phyloP scores from a whole-genome alignment of 1,284 basidiomycete genomes.

The Crocinoboletus sp. region DNA sequence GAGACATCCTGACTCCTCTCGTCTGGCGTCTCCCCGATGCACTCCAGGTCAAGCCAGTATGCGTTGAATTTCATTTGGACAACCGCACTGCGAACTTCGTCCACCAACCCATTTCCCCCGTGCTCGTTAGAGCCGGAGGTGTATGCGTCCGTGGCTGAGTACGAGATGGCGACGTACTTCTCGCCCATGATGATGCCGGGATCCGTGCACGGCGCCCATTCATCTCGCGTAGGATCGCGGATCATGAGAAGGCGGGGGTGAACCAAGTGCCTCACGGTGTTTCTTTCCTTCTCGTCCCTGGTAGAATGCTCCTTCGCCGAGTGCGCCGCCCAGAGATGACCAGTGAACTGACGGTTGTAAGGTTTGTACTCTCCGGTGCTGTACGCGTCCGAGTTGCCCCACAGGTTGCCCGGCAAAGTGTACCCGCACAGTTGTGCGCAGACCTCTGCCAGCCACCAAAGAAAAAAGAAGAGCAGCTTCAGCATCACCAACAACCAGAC shows the following conservation, averaged over 20 bases:
- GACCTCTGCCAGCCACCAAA: too few relatives aligned
- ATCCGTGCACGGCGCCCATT: conserved; percentile 7
- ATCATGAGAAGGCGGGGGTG: conserved; percentile 13
- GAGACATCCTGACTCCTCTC: conserved; percentile 19
- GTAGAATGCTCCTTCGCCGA: conserved; percentile 13
- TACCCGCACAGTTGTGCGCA: background rate
- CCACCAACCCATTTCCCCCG: conserved; percentile 7
- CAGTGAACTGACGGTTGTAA: conserved; percentile 7
- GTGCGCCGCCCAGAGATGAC: conserved; percentile 20
- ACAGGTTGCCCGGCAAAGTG: too few relatives aligned
- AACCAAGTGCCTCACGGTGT: conserved; percentile 8
- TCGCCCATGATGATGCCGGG: background rate
- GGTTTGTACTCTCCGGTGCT: conserved; percentile 14
- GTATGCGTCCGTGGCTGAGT: conserved; percentile 11
- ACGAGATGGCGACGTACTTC: conserved; percentile 18
- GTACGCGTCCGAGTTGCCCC: background rate
- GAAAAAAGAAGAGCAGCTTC: background rate
- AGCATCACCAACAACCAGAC: conserved; percentile 6
- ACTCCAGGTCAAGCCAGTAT: conserved; percentile 21
- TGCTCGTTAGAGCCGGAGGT: conserved; percentile 5
- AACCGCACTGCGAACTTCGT: conserved; percentile 5
- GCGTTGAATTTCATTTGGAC: conserved; percentile 4
- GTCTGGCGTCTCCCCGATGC: conserved; percentile 9
- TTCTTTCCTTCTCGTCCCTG: background rate
- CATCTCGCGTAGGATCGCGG: background rate